These are phyloP conservation scores for Talaromyces atroroseus DNA, from an alignment of 2,329 filamentous ascomycete genomes.

Conservation along the genomic window DNA sequence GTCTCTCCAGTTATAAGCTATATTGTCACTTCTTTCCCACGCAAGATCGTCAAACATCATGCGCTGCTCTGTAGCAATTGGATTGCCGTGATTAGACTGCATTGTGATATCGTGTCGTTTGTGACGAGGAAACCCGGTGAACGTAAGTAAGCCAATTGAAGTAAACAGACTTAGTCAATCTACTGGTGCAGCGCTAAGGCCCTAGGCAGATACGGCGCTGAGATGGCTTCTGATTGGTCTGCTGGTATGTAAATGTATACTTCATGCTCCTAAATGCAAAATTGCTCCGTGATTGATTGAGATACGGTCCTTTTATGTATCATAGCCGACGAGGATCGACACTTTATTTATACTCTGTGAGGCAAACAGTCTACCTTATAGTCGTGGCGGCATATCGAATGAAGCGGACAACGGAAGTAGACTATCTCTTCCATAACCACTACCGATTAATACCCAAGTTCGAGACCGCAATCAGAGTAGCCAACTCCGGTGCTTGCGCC, in stretches of 20 bases:
- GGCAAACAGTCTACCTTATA: not conserved
- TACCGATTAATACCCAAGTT: not conserved
- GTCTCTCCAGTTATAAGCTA: conserved; percentile 12
- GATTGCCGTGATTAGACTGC: not conserved
- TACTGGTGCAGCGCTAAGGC: not conserved
- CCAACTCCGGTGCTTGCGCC: conserved; percentile 14
- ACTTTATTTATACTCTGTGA: not conserved
- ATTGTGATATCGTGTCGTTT: not conserved
- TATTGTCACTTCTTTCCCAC: conserved; percentile 15
- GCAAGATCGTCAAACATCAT: conserved; percentile 18
- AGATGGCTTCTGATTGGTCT: not conserved
- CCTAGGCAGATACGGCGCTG: not conserved
- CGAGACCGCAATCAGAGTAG: not conserved
- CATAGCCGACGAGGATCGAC: not conserved
- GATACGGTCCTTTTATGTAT: not conserved
- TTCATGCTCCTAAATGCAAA: not conserved
- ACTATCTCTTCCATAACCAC: not conserved
- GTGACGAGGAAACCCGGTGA: not conserved
- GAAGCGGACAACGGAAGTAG: too few species aligned
- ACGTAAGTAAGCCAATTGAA: not conserved
- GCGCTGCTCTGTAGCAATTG: conserved; percentile 12
- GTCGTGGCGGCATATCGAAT: not conserved
- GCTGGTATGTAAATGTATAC: not conserved
- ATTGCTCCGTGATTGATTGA: not conserved
- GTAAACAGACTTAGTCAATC: not conserved